Percentiles rank a stretch among this genome's conserved stretches.
These are phyloP conservation scores for Geranium brycei DNA, from an alignment of 345 rosid species.

Conservation along the genomic window DNA sequence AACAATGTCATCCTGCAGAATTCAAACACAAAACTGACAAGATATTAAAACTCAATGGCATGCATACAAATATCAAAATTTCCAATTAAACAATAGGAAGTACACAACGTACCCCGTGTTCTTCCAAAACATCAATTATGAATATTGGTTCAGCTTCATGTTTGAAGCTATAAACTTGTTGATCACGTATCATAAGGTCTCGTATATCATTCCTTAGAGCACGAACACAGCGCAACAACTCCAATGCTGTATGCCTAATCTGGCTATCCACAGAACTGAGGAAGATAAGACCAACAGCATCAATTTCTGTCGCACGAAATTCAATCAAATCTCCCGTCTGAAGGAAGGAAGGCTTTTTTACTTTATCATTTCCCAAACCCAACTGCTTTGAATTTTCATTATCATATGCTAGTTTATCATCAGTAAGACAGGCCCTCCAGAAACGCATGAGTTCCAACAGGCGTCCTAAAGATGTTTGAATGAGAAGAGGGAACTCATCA, in stretches of 20 bases:
- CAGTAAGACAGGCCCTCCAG: constrained; percentile 91
- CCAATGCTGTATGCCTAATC: constrained; percentile 91
- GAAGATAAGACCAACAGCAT: constrained; percentile 93
- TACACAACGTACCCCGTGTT: constrained; percentile 66
- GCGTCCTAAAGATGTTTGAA: constrained; percentile 87
- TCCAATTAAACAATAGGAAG: not conserved
- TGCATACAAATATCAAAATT: not conserved
- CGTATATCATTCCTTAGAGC: constrained; percentile 81
- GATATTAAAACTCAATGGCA: not conserved
- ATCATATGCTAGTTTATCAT: constrained; percentile 42
- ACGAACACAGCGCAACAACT: constrained; percentile 89
- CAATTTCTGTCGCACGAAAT: constrained; percentile 80
- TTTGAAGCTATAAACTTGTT: constrained; percentile 48
- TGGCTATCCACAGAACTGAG: constrained; percentile 95
- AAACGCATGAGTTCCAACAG: constrained; percentile 93
- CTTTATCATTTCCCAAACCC: constrained; percentile 40
- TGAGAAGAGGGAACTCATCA: constrained; percentile 96
- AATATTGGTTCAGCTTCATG: constrained; percentile 79
- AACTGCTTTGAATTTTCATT: constrained; percentile 35
- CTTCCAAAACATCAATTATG: constrained; percentile 90
- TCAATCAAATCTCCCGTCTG: constrained; percentile 63
- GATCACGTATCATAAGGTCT: constrained; percentile 42
- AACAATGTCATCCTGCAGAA: constrained; percentile 81
- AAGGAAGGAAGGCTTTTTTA: constrained; percentile 62
- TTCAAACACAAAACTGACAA: constrained; percentile 3